These are phyloP conservation scores for Tillandsia fasciculata DNA, from an alignment of 176 grass and related monocot species.

Conservation along the genomic window DNA sequence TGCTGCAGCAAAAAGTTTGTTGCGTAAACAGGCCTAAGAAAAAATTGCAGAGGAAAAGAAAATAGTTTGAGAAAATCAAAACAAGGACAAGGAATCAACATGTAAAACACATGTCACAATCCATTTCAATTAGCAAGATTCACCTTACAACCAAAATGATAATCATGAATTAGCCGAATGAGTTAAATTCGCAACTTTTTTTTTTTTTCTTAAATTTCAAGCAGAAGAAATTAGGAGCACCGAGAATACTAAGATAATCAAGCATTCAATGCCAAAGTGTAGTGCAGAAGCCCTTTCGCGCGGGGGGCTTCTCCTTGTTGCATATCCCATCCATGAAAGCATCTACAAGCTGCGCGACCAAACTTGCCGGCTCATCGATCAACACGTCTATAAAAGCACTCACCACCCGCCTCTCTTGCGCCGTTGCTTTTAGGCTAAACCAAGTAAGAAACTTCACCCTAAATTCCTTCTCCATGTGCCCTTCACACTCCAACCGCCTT, in stretches of 20 bases:
- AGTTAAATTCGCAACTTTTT: not conserved
- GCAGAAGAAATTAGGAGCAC: not conserved
- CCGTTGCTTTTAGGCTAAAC: constrained; percentile 92
- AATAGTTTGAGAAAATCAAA: too few species aligned
- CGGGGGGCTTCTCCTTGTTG: constrained; percentile 48
- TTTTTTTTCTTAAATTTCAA: not conserved
- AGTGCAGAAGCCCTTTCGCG: constrained; percentile 33
- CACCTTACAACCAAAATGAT: constrained; percentile 1
- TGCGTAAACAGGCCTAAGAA: too few species aligned
- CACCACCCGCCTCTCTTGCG: constrained; percentile 64
- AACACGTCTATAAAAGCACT: constrained; percentile 62
- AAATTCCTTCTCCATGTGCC: constrained; percentile 67
- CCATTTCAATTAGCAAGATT: not conserved
- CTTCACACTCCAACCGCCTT: constrained; percentile 71
- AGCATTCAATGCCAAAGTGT: constrained; percentile 46
- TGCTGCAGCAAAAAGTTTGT: too few species aligned
- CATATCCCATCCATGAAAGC: constrained; percentile 61
- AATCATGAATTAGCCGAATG: constrained; percentile 4
- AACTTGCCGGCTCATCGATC: constrained; percentile 50
- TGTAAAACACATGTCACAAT: not conserved
- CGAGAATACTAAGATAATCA: not conserved
- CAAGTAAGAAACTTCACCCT: constrained; percentile 85
- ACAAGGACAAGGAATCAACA: not conserved
- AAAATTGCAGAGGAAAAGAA: too few species aligned
- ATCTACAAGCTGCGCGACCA: constrained; percentile 61